phyloP scores from a whole-genome alignment of 2,329 filamentous ascomycete species.

The Sporothrix pallida region DNA sequence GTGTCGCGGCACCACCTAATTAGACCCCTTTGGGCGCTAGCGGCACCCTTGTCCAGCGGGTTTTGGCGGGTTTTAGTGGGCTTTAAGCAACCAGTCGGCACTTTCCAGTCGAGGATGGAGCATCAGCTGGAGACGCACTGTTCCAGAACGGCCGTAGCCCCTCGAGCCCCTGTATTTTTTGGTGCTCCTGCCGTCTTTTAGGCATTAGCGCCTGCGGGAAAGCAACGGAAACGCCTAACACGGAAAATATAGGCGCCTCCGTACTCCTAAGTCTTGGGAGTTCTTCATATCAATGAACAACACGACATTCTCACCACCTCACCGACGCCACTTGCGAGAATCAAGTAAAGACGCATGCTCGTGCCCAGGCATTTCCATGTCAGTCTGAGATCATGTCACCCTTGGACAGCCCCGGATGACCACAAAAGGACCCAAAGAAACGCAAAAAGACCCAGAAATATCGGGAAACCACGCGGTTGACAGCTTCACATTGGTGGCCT shows the following conservation, averaged over 20 bases:
- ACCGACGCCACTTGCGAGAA: background rate
- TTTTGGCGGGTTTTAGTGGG: conserved; percentile 12
- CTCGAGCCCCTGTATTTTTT: background rate
- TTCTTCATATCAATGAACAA: background rate
- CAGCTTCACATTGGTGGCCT: conserved; percentile 26
- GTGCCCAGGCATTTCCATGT: background rate
- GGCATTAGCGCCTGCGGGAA: conserved; percentile 1
- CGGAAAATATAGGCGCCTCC: too few relatives aligned
- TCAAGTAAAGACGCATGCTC: background rate
- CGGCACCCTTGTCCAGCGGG: background rate
- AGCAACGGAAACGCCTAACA: background rate
- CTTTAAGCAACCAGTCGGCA: background rate
- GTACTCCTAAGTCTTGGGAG: too few relatives aligned
- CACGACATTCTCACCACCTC: conserved; percentile 3
- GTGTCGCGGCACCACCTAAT: conserved; percentile 1
- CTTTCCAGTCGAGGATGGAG: background rate
- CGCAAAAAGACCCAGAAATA: background rate
- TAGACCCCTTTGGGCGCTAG: background rate
- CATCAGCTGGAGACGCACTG: background rate
- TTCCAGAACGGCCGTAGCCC: background rate
- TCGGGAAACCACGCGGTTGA: background rate
- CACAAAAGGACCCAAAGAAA: background rate
- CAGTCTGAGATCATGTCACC: background rate
- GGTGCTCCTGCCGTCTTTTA: background rate
- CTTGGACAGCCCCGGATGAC: too few relatives aligned